Base-by-base conservation (phyloP, 331 rosid species). In the Erythrophleum ivorense region DNA sequence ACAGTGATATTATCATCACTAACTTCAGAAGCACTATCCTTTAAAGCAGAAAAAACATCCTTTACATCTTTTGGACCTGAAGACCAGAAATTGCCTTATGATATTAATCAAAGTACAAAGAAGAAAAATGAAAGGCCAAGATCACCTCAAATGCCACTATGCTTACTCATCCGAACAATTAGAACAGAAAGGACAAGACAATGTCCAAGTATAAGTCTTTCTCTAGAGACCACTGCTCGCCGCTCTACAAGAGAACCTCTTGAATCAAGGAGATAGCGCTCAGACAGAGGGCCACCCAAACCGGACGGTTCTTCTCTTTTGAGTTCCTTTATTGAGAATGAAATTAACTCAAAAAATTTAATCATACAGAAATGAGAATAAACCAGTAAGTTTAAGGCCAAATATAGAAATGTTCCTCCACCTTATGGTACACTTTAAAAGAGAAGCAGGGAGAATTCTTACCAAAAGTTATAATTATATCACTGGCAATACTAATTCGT, bases 191-290 rank as follows among this genome's bases (percentile, higher is more conserved):
- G 98, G 78, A 93, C 93, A 63, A 95, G 96, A 78, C 99, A 95
- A 79, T 95, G 99, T 84, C 96, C 99, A 68, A 95, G 86, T 78
- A 88, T 87, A 46, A 93, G 99, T 80, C 99, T 88, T 86, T 95
- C 99, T 88, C 99, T 91, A 49, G 86, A 86, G 74, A 95, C 93
- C 84, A 95, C 99, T 45, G 93, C 97, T 80, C 34, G 93, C 83
- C 99, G 87, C 86, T 91, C 99, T 85, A 95, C 99, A 74, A 91
- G 96, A 78, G 98, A 94, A 76, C 99, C 98, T 89, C 94, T 93
- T 83, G 98, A 93, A 87, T 95, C 99, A 76, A 95, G 89, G 86
- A 95, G 82, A 76, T 87, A 88, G 70, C 63, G 91, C 88, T 95
- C 99, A 81, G 93, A 89, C 54, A 90, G 89, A 76, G 96, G 97